phyloP scores from a whole-genome alignment of 192 early-diverging fungal genomes.

The Rhizoclosmatium globosum region DNA sequence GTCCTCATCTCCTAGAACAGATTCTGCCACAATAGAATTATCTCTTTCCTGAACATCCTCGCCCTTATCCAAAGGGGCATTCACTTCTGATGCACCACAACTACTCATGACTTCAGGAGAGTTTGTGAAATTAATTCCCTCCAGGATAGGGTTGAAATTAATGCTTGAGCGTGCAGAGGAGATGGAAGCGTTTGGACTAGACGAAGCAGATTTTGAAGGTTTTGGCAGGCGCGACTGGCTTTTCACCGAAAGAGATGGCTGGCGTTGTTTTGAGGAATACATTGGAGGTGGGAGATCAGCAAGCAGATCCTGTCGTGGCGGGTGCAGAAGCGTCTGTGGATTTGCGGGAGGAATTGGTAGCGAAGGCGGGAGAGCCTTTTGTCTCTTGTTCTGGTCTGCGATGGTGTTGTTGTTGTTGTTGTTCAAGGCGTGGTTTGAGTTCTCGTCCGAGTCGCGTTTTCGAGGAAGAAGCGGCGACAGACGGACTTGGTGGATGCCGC shows the following conservation, averaged over 20 bases:
- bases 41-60: neutral
- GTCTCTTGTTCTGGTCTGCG: neutral
- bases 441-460: no score
- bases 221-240: no score
- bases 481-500: no score
- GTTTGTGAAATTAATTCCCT: neutral
- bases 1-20: neutral
- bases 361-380: neutral
- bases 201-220: neutral
- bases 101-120: neutral
- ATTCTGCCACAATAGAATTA: neutral
- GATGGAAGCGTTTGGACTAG: neutral
- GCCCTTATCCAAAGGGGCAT: neutral
- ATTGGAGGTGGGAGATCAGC: no score
- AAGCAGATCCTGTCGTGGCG: no score
- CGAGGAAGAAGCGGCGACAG: no score
- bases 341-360: conserved; percentile 11
- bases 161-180: neutral
- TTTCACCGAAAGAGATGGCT: no score
- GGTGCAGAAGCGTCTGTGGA: conserved; percentile 2
- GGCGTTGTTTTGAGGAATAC: no score
- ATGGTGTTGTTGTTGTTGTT: no score
- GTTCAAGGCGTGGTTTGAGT: no score
- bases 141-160: neutral
- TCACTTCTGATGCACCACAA: neutral